phyloP scores from a whole-genome alignment of 73 alveolate species.

The Paramecium sexaurelia region DNA sequence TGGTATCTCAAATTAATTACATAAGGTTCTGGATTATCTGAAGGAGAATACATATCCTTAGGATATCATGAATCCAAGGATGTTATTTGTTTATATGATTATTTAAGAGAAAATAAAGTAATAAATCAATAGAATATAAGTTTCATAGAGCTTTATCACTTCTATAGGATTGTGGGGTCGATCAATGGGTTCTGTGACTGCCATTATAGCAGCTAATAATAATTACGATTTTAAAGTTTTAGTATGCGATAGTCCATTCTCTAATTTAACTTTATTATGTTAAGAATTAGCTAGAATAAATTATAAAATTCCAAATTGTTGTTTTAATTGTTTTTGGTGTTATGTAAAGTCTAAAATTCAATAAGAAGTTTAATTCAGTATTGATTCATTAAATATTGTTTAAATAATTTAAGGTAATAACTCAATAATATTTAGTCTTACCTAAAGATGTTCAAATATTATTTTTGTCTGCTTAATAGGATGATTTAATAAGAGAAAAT shows the following conservation, averaged over 20 bases:
- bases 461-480: slow-evolving; percentile 29
- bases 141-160: slow-evolving; percentile 61
- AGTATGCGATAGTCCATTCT: slow-evolving; percentile 58
- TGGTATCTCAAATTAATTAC: background rate
- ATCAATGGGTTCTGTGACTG: slow-evolving; percentile 95
- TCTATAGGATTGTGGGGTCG: slow-evolving; percentile 93
- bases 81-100: slow-evolving; percentile 76
- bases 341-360: background rate
- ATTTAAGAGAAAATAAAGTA: slow-evolving; percentile 77
- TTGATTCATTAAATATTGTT: slow-evolving; percentile 8
- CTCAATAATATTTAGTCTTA: background rate
- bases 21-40: slow-evolving; percentile 90
- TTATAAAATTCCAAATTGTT: slow-evolving; percentile 34
- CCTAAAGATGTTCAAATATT: background rate
- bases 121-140: background rate
- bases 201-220: slow-evolving; percentile 74
- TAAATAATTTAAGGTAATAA: background rate
- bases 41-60: slow-evolving; percentile 92
- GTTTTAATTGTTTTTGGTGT: slow-evolving; percentile 60
- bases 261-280: slow-evolving; percentile 16
- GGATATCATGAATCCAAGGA: slow-evolving; percentile 88
- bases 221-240: background rate
- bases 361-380: slow-evolving; percentile 19
- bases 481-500: background rate
- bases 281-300: background rate